These are phyloP conservation scores for Aethionema arabicum DNA, from an alignment of 345 rosid species.

Conservation along the genomic window DNA sequence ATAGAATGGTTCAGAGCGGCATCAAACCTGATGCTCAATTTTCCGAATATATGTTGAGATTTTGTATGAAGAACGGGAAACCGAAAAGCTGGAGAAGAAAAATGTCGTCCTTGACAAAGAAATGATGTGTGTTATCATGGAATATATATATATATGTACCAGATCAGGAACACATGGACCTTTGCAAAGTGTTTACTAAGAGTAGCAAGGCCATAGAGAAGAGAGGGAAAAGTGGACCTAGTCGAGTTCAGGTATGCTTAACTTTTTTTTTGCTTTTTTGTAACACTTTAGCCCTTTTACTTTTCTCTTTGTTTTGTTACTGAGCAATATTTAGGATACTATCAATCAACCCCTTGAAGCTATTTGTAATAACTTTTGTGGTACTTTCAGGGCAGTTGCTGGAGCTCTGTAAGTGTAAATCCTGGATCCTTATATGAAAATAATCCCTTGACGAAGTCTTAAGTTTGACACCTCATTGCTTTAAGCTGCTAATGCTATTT, in stretches of 20 bases:
- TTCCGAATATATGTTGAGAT: conserved; percentile 47
- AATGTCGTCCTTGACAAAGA: conserved; percentile 18
- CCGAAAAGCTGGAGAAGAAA: conserved; percentile 25
- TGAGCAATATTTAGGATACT: conserved; percentile 5
- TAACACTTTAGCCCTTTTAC: no score
- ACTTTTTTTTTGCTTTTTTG: no score
- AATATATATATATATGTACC: no score
- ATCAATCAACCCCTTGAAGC: conserved; percentile 9
- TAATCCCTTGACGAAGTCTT: conserved; percentile 16
- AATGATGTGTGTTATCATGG: conserved; percentile 5
- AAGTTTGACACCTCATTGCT: conserved; percentile 18
- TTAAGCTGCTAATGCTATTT: conserved; percentile 19
- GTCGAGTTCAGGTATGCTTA: no score
- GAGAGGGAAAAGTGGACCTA: no score
- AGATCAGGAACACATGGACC: no score
- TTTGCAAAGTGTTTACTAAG: no score
- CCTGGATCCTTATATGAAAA: conserved; percentile 29
- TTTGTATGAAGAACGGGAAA: conserved; percentile 36
- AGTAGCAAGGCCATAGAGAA: no score
- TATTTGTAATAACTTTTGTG: conserved; percentile 12
- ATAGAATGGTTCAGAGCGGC: conserved; percentile 10
- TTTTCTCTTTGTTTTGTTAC: conserved; percentile 17
- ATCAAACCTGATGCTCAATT: conserved; percentile 36
- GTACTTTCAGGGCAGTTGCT: conserved; percentile 73
- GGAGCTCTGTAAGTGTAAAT: conserved; percentile 91